Evolutionary conservation across 1,284 basidiomycete genomes (phyloP), one percentile per base, ranked within the genome.

Genomic region (Apiotrichum domesticum): DNA sequence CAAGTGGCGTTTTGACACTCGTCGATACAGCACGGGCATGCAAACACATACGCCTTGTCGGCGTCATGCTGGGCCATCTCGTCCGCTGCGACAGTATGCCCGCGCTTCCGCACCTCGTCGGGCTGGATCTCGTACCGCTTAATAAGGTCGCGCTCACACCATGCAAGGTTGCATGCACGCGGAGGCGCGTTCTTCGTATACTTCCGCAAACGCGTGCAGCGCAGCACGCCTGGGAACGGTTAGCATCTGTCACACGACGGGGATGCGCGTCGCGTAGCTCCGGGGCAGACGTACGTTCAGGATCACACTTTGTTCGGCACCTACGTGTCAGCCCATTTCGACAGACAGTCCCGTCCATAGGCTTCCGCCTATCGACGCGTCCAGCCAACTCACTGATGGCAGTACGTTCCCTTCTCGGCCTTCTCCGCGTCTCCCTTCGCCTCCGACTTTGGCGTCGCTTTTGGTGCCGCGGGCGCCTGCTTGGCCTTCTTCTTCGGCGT

Each of bases 21-120:
- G 43, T 66, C 65, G 7, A 43, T 29, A 51, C 71, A 73, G 40
- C 66, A 65, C 2, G 69, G 69, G 56, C 71, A 73, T 8, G 53
- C 46, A 46, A 64, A 69, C 9, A 57, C 50, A 50, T 64, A 61
- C 4, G 44, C 52, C 44, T 59, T 51, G 2, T 43, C 29, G 29
- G 13, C 45, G 50, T 62, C 58, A 50, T 66, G 63, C n/a, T 47
- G 35, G 13, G 21, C 53, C 3, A 15, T 33, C 39, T 57, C 51
- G 6, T 47, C 56, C 6, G 54, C 55, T 4, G 44, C n/a, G 3
- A 46, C 45, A 34, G 48, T 34, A 3, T 35, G 43, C 11, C 40
- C 55, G 11, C 54, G 49, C 42, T 13, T 48, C 3, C 59, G 52
- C 14, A 61, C 39, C 4, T 45, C 46, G 14, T 37, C 54, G 2